Base-by-base conservation (phyloP, 1,139 yeast genomes). In the Lodderomyces jiufengensis region DNA sequence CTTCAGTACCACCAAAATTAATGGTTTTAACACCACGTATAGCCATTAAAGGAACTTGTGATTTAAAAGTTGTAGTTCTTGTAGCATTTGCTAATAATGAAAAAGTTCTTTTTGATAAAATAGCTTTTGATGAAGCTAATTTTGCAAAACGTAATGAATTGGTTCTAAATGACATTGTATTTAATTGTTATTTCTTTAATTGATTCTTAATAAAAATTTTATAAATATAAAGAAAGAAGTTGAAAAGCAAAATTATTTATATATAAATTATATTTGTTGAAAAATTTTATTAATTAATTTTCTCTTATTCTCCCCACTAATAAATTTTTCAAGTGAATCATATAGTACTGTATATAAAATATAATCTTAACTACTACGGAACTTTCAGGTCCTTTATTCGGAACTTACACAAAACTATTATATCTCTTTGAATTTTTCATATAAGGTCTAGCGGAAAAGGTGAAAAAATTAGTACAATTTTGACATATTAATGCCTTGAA, bases 1-100 rank as follows among this genome's bases (percentile, higher is more conserved):
- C 97, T 61, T 84, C 90, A 52, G 81, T 79, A 70, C 97, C 97
- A 66, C 88, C 97, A 61, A 92, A 92, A 81, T 87, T 87, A 73
- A 92, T 94, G 73, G 88, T 80, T 79, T 92, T 87, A 59, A 90
- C 65, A 72, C 97, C 97, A 73, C 97, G 86, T 52, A 70, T 64
- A 51, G 70, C 71, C 31, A 28, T 28, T 48, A 57, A 48, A 38
- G 66, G 58, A 38, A 66, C 59, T 42, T 54, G 44, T 27, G 67
- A 54, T 48, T 53, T 55, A 37, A 40, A 28, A 48, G 70, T 58
- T 46, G 70, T 51, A 27, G 43, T 28, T 28, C 31, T 28, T 10
- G 31, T 62, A 50, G 72, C 58, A 47, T 73, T 57, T 45, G 81
- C 72, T 52, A 81, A 71, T 47, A 80, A 72, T 47, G 84, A 66